These are phyloP conservation scores for Salix caprea DNA, from an alignment of 345 rosid genomes.

Conservation along the genomic window DNA sequence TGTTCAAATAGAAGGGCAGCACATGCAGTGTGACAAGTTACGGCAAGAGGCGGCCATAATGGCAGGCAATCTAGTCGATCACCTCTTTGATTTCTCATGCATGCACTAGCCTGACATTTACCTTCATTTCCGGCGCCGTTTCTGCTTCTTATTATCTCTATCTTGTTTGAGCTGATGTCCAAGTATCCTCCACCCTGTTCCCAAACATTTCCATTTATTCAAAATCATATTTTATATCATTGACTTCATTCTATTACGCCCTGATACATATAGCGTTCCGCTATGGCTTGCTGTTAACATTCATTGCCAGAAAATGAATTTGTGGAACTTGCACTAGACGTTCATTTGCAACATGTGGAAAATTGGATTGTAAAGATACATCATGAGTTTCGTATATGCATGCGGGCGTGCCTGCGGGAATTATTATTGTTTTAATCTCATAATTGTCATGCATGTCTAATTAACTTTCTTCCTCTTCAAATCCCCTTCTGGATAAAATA, in stretches of 20 bases:
- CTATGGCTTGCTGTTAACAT: neutral
- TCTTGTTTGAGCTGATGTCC: neutral
- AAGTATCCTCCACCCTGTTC: neutral
- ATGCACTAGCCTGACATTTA: neutral
- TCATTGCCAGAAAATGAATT: neutral
- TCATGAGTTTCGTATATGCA: neutral
- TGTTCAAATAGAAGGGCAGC: conserved; percentile 5
- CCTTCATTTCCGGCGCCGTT: too few species aligned
- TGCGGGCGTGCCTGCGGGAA: neutral
- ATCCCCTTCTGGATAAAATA: too few species aligned
- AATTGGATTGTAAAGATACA: neutral
- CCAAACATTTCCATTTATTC: neutral
- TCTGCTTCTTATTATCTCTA: neutral
- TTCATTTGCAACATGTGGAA: neutral
- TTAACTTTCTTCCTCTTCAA: too few species aligned
- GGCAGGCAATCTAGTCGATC: neutral
- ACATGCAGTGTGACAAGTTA: neutral
- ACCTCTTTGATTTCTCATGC: neutral
- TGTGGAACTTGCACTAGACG: neutral
- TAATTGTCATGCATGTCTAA: too few species aligned
- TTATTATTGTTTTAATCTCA: too few species aligned
- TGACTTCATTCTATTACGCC: neutral
- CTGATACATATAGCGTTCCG: neutral
- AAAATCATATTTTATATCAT: neutral
- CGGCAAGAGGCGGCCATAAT: neutral